A percentile compares a stretch with the other conserved stretches of the same genome.
These are phyloP conservation scores for Aspergillus leporis DNA, from an alignment of 495 filamentous ascomycete genomes.

Conservation along the genomic window DNA sequence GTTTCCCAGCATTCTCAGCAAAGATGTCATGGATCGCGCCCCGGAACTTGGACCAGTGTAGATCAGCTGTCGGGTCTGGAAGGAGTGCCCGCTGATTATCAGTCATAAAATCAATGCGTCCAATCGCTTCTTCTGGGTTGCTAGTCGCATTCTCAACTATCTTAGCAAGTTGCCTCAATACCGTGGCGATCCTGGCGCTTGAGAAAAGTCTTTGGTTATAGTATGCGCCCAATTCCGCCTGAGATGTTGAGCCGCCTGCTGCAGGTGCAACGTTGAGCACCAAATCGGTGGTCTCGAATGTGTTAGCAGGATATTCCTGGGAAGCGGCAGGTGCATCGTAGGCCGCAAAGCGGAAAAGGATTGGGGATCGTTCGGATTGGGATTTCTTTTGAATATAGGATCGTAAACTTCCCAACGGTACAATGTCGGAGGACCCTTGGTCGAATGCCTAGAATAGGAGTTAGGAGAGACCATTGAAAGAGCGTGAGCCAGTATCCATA, in stretches of 20 bases:
- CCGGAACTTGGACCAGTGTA: conserved; percentile 80
- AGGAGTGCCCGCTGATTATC: conserved; percentile 46
- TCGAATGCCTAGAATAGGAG: conserved; percentile 34
- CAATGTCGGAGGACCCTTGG: conserved; percentile 47
- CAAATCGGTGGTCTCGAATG: conserved; percentile 48
- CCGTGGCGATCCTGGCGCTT: conserved; percentile 45
- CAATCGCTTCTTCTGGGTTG: conserved; percentile 45
- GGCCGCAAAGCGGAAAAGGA: conserved; percentile 50
- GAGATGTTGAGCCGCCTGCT: conserved; percentile 20
- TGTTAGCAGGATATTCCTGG: conserved; percentile 47
- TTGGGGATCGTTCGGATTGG: conserved; percentile 40
- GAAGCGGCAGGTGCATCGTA: conserved; percentile 51
- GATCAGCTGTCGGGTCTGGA: conserved; percentile 73
- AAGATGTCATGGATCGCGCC: conserved; percentile 85
- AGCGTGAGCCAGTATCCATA: conserved; percentile 17
- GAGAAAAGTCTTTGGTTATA: conserved; percentile 56
- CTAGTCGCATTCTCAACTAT: conserved; percentile 45
- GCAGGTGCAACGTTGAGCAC: conserved; percentile 44
- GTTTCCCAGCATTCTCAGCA: conserved; percentile 63
- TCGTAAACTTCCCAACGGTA: conserved; percentile 46
- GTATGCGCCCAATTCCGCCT: conserved; percentile 45
- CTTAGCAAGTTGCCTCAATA: conserved; percentile 45
- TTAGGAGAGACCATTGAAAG: background rate
- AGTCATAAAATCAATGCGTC: conserved; percentile 51
- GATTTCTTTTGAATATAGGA: conserved; percentile 48